These are phyloP conservation scores for Persicaria tinctoria DNA, from an alignment of 148 eudicot genomes.

Conservation along the genomic window DNA sequence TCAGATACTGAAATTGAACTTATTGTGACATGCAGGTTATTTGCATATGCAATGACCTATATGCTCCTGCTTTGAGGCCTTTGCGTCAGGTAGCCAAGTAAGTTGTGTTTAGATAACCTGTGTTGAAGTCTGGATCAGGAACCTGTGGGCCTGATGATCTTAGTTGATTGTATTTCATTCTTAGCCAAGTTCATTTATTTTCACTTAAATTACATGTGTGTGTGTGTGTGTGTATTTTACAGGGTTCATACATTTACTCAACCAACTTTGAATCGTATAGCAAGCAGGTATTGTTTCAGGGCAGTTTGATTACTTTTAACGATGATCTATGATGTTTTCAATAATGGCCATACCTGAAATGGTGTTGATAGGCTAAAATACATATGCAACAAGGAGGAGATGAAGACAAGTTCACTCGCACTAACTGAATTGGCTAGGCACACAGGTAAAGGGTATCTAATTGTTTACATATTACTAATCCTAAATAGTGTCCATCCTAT, in stretches of 20 bases:
- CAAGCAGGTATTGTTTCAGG: conserved; percentile 50
- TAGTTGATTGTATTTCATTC: not conserved
- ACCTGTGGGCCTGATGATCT: conserved; percentile 1
- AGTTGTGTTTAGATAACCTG: conserved; percentile 22
- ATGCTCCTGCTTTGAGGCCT: conserved; percentile 90
- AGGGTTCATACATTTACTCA: conserved; percentile 86
- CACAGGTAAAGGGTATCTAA: conserved; percentile 52
- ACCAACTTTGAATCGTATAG: conserved; percentile 84
- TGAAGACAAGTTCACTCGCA: conserved; percentile 71
- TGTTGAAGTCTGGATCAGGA: not conserved
- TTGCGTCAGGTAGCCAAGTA: conserved; percentile 95
- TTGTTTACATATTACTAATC: not conserved
- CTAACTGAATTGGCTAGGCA: conserved; percentile 77
- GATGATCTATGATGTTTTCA: not conserved
- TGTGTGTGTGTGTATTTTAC: conserved; percentile 15
- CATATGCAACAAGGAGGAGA: conserved; percentile 82
- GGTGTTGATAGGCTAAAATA: conserved; percentile 59
- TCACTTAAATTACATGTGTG: not conserved
- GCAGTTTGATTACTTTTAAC: not conserved
- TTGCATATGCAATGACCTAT: conserved; percentile 96
- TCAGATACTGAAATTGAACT: not conserved
- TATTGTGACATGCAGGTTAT: conserved; percentile 49
- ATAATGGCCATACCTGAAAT: not conserved
- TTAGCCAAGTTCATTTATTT: not conserved
- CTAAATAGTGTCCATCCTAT: not conserved